Evolutionary conservation across 495 filamentous ascomycete genomes (phyloP).

Genomic region (Xanthoparmelia taractica): DNA sequence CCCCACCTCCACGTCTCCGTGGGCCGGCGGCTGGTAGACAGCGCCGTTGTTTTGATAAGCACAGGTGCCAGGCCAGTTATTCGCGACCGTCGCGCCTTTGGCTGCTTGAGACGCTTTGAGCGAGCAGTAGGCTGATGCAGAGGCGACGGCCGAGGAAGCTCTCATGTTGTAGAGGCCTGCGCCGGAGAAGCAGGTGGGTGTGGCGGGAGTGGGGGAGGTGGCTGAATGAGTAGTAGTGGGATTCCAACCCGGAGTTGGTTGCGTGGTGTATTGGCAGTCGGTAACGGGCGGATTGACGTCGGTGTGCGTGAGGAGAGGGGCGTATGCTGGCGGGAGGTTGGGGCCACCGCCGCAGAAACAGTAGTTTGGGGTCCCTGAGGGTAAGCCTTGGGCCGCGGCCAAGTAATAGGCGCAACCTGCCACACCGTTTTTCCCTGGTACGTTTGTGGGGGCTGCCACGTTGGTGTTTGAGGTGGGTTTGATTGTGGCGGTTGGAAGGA

Average conservation of each 20-base stretch:
- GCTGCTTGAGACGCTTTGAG: too few species aligned
- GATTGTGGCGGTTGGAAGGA: conserved; percentile 5
- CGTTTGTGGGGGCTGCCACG: conserved; percentile 1
- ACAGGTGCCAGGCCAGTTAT: too few species aligned
- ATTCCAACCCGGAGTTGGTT: conserved; percentile 1
- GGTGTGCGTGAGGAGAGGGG: conserved; percentile 9
- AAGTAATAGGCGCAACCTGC: conserved; percentile 7
- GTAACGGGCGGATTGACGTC: conserved; percentile 3
- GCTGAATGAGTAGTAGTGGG: background rate
- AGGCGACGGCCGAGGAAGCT: too few species aligned
- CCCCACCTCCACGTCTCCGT: too few species aligned
- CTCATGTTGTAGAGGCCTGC: too few species aligned
- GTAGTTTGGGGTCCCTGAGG: conserved; percentile 5
- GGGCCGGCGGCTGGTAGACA: too few species aligned
- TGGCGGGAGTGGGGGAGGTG: conserved; percentile 13
- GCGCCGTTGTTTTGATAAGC: too few species aligned
- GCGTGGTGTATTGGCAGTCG: conserved; percentile 1
- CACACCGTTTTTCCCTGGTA: conserved; percentile 4
- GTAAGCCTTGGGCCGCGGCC: background rate
- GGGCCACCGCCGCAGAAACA: conserved; percentile 6
- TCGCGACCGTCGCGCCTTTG: too few species aligned
- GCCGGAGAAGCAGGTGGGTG: too few species aligned
- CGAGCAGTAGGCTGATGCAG: too few species aligned
- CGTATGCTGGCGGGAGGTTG: background rate
- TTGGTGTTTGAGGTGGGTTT: background rate